Percentiles rank a stretch among this genome's conserved stretches.
These are phyloP conservation scores for Trichoderma atrobrunneum DNA, from an alignment of 2,329 filamentous ascomycete species.

Conservation along the genomic window DNA sequence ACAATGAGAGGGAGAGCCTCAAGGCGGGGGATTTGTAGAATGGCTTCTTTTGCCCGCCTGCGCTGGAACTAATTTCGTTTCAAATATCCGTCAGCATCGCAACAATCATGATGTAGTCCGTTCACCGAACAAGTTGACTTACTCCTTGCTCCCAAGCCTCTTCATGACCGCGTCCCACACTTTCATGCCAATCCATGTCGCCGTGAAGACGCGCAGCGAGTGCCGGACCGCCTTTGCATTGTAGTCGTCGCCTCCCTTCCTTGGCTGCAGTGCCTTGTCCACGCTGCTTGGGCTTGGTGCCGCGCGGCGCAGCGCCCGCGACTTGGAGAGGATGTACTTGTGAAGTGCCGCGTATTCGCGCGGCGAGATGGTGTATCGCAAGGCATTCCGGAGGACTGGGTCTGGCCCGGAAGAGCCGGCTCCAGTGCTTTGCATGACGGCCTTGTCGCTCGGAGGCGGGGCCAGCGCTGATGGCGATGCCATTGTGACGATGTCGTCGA, in stretches of 20 bases:
- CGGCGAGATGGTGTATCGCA: conserved; percentile 81
- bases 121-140: conserved; percentile 28
- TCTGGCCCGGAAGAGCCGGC: conserved; percentile 41
- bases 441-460: background rate
- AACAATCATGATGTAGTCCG: background rate
- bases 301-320: conserved; percentile 54
- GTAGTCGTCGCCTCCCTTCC: conserved; percentile 55
- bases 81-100: background rate
- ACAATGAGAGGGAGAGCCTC: conserved; percentile 77
- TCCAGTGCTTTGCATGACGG: background rate
- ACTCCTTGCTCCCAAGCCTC: conserved; percentile 48
- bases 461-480: background rate
- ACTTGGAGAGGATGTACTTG: conserved; percentile 75
- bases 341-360: conserved; percentile 85
- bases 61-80: conserved; percentile 17
- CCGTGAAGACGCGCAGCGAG: conserved; percentile 67
- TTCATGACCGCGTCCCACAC: conserved; percentile 54
- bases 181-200: conserved; percentile 62
- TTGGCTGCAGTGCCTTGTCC: conserved; percentile 38
- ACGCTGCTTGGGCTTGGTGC: conserved; percentile 56
- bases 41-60: conserved; percentile 45
- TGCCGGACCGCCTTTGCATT: conserved; percentile 69
- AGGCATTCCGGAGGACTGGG: conserved; percentile 76
- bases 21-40: conserved; percentile 66
- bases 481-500: background rate